phyloP scores from a whole-genome alignment of 352 stramenopile species.

The Achlya hypogyna region DNA sequence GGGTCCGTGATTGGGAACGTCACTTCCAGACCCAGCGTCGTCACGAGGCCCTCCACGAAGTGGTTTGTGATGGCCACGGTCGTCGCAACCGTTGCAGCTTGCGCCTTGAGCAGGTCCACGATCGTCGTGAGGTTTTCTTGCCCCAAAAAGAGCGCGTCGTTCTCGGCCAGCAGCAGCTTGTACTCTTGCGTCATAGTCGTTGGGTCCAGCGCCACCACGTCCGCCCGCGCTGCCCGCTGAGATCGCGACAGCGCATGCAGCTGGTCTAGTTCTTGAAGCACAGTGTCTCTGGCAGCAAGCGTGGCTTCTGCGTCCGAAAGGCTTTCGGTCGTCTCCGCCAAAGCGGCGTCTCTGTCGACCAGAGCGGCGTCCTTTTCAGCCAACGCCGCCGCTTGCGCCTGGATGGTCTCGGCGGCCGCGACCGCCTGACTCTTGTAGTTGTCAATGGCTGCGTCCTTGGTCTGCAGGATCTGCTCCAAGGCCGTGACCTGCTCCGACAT shows the following conservation, averaged over 20 bases:
- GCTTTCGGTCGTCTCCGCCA: background rate
- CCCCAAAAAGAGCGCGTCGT: background rate
- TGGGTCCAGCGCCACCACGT: background rate
- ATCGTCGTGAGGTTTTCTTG: conserved; percentile 16
- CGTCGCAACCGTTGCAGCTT: background rate
- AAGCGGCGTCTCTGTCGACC: background rate
- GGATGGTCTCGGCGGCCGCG: background rate
- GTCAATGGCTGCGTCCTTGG: background rate
- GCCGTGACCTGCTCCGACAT: conserved; percentile 3
- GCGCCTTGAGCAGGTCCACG: background rate
- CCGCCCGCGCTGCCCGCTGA: background rate
- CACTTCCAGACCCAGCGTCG: background rate
- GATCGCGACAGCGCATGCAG: conserved; percentile 1
- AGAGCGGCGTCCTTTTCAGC: background rate
- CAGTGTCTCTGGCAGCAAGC: background rate
- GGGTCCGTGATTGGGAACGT: background rate
- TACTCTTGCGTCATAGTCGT: conserved; percentile 13
- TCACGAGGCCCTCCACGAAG: background rate
- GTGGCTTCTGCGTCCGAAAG: background rate
- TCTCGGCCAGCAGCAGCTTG: conserved; percentile 8
- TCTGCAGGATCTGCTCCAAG: background rate
- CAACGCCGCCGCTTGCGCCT: background rate
- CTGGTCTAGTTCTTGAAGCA: background rate
- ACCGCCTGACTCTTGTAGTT: background rate
- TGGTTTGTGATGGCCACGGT: background rate